Base-by-base conservation (phyloP, 2,329 filamentous ascomycete genomes). In the Taxawa tesnikishii region DNA sequence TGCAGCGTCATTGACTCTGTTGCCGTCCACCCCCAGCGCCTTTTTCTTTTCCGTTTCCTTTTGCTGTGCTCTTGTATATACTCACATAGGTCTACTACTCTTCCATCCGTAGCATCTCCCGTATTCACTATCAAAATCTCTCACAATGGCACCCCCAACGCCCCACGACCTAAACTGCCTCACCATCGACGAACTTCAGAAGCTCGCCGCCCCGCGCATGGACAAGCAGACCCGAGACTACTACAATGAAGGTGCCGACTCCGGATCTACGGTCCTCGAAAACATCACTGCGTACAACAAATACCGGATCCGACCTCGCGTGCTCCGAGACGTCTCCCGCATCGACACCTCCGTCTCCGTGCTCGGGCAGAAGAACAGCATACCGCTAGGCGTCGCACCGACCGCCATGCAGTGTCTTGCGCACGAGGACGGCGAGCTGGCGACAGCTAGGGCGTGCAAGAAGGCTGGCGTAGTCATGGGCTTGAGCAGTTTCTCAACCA, bases 381-480 rank as follows among this genome's bases (percentile, higher is more conserved):
- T 73, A 3, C 70, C 71, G 0, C 50, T 75, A 3, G 67, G 66
- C 8, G 63, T 74, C 24, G 60, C 62, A 3, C 70, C 69, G 0
- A 60, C 68, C 0, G 70, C 66, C 2, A 64, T 68, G 46, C 68
- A 72, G 37, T 54, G 57, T 19, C 52, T 71, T 8, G 68, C 67
- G 2, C 67, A 71, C 39, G 49, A 55, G 0, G 66, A 70, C 19
- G 68, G 68, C 7, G 68, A 72, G 40, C 33, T 62, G 1, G 68
- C 58, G 1, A 67, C 63, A 0, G 62, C 65, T 0, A 52, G 60
- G 2, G 68, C 67, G 1, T 65, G 63, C 6, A 59, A 56, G 15
- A 57, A 58, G 13, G 42, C 49, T 9, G 54, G 55, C 3, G 50
- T 70, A 6, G 45, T 53, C 30, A 70, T 69, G 66, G 66, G 59